A percentile compares a stretch with the other conserved stretches of the same genome.
These are phyloP conservation scores for Secale cereale DNA, from an alignment of 176 grass and related monocot genomes.

Conservation along the genomic window DNA sequence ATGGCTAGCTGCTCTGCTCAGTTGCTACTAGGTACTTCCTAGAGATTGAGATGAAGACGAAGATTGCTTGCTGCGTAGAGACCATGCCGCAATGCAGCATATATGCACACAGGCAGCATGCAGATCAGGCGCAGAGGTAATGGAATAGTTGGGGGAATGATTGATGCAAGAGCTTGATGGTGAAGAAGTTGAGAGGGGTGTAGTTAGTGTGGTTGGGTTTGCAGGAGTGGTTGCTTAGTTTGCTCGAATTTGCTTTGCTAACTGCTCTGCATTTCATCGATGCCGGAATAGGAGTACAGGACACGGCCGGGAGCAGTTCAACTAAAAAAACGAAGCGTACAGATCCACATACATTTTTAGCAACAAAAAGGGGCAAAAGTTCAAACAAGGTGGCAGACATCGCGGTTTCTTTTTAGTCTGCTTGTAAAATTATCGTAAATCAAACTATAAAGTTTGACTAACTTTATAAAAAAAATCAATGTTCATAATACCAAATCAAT, in stretches of 20 bases:
- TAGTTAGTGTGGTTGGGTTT: not conserved
- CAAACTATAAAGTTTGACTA: too few relatives aligned
- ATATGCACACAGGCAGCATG: not conserved
- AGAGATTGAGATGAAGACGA: not conserved
- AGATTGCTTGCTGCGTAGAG: not conserved
- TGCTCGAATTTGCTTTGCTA: conserved; percentile 9
- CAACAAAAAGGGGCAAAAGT: too few relatives aligned
- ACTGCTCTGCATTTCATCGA: not conserved
- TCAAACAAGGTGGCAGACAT: too few relatives aligned
- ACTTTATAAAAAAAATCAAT: too few relatives aligned
- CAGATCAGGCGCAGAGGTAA: not conserved
- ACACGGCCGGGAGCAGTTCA: not conserved
- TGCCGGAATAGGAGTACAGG: not conserved
- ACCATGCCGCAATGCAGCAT: not conserved
- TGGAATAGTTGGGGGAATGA: conserved; percentile 12
- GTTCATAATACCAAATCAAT: too few relatives aligned
- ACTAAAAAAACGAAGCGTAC: not conserved
- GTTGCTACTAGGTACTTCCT: not conserved
- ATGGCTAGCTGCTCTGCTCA: not conserved
- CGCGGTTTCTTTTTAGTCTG: too few relatives aligned
- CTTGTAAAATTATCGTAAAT: too few relatives aligned
- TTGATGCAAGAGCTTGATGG: not conserved
- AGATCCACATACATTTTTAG: not conserved
- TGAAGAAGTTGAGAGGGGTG: not conserved
- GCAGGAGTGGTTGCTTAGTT: conserved; percentile 14